Percentiles rank a stretch among this genome's conserved stretches.
Conservation (phyloP, 331 rosid genomes). For the Rhamnella rubrinervis region DNA sequence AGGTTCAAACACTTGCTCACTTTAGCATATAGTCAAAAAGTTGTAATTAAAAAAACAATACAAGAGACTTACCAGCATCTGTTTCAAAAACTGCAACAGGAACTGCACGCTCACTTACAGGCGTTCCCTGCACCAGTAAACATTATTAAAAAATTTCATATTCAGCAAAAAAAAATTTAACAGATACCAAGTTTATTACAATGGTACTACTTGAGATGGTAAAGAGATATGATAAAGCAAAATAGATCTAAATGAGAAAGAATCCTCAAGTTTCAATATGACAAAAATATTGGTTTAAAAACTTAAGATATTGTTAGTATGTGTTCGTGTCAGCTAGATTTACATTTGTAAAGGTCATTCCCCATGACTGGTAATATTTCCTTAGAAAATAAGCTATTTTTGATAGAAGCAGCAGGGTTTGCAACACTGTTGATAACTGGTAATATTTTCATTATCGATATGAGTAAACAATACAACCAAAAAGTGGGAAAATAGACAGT, state of each 20-base stretch:
- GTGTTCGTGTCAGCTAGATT: too few relatives aligned
- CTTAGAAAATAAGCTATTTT: too few relatives aligned
- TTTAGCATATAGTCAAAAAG: conserved; percentile 22
- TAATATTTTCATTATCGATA: too few relatives aligned
- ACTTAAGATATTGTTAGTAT: too few relatives aligned
- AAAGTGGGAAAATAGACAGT: too few relatives aligned
- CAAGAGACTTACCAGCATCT: conserved; percentile 65
- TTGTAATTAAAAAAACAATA: conserved; percentile 11
- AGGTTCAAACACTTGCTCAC: conserved; percentile 16
- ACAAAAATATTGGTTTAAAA: background rate
- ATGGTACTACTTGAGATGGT: background rate
- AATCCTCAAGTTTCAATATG: too few relatives aligned
- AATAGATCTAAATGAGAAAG: background rate
- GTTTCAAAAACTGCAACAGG: conserved; percentile 99
- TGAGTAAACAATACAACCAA: too few relatives aligned
- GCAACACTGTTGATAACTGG: too few relatives aligned
- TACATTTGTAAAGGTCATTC: too few relatives aligned
- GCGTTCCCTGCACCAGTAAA: conserved; percentile 72
- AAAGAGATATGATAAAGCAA: background rate
- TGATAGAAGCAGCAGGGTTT: too few relatives aligned
- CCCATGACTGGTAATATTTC: too few relatives aligned
- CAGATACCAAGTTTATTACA: background rate
- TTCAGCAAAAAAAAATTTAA: background rate
- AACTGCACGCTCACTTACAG: conserved; percentile 99
- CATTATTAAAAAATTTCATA: background rate